Evolutionary conservation across 345 rosid genomes (phyloP).

Genomic region (Psidium guajava): DNA sequence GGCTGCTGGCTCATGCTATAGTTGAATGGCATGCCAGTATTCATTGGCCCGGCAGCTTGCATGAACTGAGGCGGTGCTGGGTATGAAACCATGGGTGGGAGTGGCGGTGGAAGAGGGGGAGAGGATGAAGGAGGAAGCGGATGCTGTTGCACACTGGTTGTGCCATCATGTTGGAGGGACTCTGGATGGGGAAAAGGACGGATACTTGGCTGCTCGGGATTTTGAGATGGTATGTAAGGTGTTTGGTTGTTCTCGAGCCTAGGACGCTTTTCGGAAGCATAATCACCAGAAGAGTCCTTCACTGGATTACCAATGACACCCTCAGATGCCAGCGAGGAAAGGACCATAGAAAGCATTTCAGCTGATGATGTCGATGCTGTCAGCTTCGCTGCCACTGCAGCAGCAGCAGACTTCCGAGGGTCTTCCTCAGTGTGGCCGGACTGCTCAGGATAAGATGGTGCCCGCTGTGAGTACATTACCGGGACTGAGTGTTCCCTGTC

Average conservation of each 20-base stretch:
- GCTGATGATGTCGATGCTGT: slow-evolving; percentile 90
- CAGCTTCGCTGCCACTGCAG: slow-evolving; percentile 77
- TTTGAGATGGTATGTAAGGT: slow-evolving; percentile 29
- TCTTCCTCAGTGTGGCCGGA: slow-evolving; percentile 31
- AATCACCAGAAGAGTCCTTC: slow-evolving; percentile 38
- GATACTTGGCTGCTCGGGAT: slow-evolving; percentile 13
- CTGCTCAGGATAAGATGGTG: slow-evolving; percentile 6
- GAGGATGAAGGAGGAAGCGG: slow-evolving; percentile 55
- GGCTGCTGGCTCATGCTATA: slow-evolving; percentile 35
- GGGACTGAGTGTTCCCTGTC: slow-evolving; percentile 55
- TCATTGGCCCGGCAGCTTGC: slow-evolving; percentile 42
- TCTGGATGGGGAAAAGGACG: slow-evolving; percentile 19
- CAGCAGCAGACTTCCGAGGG: slow-evolving; percentile 69
- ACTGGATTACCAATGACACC: slow-evolving; percentile 44
- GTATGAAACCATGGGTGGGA: slow-evolving; percentile 35
- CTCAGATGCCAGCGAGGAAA: slow-evolving; percentile 88
- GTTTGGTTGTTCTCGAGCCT: slow-evolving; percentile 50
- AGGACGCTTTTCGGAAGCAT: slow-evolving; percentile 62
- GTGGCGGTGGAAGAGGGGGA: slow-evolving; percentile 40
- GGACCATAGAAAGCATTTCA: slow-evolving; percentile 87
- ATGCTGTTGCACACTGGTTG: slow-evolving; percentile 16
- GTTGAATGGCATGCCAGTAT: slow-evolving; percentile 31
- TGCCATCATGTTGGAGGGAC: slow-evolving; percentile 15
- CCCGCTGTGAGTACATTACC: slow-evolving; percentile 42
- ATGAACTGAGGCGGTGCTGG: slow-evolving; percentile 27